A percentile compares a stretch with the other conserved stretches of the same genome.
phyloP scores from a whole-genome alignment of 2,329 filamentous ascomycete genomes.

The Chaetomium olivaceum region DNA sequence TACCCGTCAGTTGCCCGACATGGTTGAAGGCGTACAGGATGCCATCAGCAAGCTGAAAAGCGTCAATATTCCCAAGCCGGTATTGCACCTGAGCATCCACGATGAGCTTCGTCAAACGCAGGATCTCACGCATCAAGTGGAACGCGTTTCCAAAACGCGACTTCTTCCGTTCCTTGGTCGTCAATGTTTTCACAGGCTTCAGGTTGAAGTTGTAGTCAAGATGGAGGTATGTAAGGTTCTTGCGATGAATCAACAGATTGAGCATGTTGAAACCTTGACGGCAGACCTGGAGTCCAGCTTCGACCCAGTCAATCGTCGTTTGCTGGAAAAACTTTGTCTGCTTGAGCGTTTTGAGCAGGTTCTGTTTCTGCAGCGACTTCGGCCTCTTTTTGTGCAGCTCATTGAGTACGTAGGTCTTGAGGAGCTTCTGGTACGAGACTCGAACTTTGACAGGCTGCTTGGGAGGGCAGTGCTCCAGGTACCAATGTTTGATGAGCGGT shows the following conservation, averaged over 20 bases:
- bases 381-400: conserved; percentile 94
- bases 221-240: conserved; percentile 97
- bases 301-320: conserved; percentile 98
- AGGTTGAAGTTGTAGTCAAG: conserved; percentile 99
- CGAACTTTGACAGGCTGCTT: conserved; percentile 91
- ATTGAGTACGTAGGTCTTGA: conserved; percentile 95
- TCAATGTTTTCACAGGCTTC: conserved; percentile 97
- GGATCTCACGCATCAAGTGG: conserved; percentile 96
- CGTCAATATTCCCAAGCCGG: conserved; percentile 94
- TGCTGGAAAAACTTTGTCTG: conserved; percentile 99
- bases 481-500: conserved; percentile 96
- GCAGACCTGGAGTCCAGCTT: conserved; percentile 96
- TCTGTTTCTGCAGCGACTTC: conserved; percentile 94
- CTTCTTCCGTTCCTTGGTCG: conserved; percentile 99
- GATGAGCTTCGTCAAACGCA: conserved; percentile 93
- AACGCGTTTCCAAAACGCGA: conserved; percentile 98
- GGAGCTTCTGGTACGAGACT: conserved; percentile 95
- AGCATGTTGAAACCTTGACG: conserved; percentile 99
- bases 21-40: conserved; percentile 99
- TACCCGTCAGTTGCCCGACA: conserved; percentile 94
- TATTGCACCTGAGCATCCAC: conserved; percentile 99
- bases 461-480: conserved; percentile 89
- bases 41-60: conserved; percentile 96
- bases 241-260: conserved; percentile 94
- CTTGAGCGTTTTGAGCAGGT: conserved; percentile 84